phyloP scores from a whole-genome alignment of 768 basidiomycete species.

The Amanita polypyramis region DNA sequence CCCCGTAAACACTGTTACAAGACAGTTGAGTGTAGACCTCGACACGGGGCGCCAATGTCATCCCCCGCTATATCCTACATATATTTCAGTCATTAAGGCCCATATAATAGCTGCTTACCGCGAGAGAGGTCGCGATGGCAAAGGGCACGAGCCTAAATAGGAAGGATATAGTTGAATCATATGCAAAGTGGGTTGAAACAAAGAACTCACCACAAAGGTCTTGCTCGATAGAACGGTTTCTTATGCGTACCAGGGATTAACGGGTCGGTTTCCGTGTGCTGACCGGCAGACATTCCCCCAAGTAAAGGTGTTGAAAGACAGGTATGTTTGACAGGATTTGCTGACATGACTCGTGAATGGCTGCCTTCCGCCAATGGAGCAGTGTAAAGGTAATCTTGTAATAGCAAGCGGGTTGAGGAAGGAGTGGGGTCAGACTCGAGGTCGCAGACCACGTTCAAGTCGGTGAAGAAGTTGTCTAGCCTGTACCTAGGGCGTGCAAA shows the following conservation, averaged over 20 bases:
- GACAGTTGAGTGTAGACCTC: conserved; percentile 74
- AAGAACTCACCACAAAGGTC: conserved; percentile 34
- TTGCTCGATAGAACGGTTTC: conserved; percentile 42
- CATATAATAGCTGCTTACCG: conserved; percentile 33
- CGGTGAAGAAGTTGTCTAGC: conserved; percentile 1
- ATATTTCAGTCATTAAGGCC: conserved; percentile 4
- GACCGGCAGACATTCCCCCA: conserved; percentile 1
- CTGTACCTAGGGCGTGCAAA: conserved; percentile 2
- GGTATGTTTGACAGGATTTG: background rate
- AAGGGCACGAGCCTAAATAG: conserved; percentile 65
- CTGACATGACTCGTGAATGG: background rate
- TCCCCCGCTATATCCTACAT: conserved; percentile 50
- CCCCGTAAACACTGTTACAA: conserved; percentile 43
- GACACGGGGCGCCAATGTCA: conserved; percentile 75
- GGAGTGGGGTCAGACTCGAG: background rate
- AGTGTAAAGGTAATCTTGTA: background rate
- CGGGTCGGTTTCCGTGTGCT: conserved; percentile 14
- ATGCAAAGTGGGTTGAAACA: background rate
- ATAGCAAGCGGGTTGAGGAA: background rate
- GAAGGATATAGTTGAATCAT: conserved; percentile 9
- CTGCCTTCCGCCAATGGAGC: background rate
- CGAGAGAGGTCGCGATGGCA: conserved; percentile 52
- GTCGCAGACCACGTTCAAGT: conserved; percentile 7
- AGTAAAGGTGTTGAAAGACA: background rate
- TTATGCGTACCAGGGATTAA: conserved; percentile 14